phyloP scores from a whole-genome alignment of 148 eudicot species.

The Cornus suecica region DNA sequence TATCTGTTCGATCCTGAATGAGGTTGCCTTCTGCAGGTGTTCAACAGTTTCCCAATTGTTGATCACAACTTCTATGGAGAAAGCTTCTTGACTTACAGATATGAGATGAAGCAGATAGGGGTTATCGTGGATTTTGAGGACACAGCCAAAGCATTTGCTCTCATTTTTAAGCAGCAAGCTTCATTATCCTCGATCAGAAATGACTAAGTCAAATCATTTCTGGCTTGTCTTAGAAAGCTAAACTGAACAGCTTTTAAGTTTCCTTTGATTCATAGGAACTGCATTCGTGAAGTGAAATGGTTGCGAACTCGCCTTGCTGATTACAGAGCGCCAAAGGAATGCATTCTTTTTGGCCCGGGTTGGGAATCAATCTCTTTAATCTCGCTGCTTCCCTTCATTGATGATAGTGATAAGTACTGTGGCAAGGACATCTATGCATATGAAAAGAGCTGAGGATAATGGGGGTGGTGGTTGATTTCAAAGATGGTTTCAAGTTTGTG shows the following conservation, averaged over 20 bases:
- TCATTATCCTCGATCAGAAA: slow-evolving; percentile 25
- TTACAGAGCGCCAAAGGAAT: slow-evolving; percentile 42
- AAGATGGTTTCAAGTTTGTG: slow-evolving; percentile 35
- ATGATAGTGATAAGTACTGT: slow-evolving; percentile 43
- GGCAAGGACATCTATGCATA: slow-evolving; percentile 41
- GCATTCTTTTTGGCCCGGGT: slow-evolving; percentile 40
- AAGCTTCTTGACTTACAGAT: slow-evolving; percentile 25
- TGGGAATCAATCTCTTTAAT: slow-evolving; percentile 51
- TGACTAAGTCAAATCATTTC: slow-evolving; percentile 32
- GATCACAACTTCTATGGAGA: slow-evolving; percentile 43
- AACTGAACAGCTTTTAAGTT: slow-evolving; percentile 12
- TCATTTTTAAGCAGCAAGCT: slow-evolving; percentile 38
- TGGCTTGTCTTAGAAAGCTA: slow-evolving; percentile 37
- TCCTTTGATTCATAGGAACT: slow-evolving; percentile 25
- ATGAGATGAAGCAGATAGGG: slow-evolving; percentile 37
- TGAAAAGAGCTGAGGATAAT: slow-evolving; percentile 34
- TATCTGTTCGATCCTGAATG: slow-evolving; percentile 42
- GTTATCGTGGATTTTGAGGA: slow-evolving; percentile 44
- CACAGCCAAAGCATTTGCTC: slow-evolving; percentile 34
- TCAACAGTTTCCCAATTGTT: slow-evolving; percentile 41
- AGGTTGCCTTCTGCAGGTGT: slow-evolving; percentile 57
- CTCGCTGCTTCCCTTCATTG: slow-evolving; percentile 56
- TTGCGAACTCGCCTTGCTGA: slow-evolving; percentile 52
- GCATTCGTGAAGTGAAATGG: slow-evolving; percentile 49
- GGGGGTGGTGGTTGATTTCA: slow-evolving; percentile 47